Base-by-base conservation (phyloP, 2,329 filamentous ascomycete species). In the Myotisia sp. region DNA sequence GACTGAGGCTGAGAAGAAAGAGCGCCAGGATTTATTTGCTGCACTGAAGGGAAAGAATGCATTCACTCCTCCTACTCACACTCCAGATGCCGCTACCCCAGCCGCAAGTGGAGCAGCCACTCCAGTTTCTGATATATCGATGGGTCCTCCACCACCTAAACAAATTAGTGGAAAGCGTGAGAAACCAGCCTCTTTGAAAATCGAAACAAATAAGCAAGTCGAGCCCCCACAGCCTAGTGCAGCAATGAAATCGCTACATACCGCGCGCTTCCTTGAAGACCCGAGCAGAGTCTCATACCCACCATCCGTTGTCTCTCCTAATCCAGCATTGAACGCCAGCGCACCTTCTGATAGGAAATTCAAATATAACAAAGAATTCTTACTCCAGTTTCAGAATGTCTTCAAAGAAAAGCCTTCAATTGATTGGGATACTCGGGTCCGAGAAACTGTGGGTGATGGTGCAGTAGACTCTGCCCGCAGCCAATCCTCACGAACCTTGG, bases 341-440 rank as follows among this genome's bases (percentile, higher is more conserved):
- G 79, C 79, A 10, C 79, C 83, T 18, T 68, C 73, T 21, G 82
- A 62, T 38, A 58, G 79, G 58, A 87, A 86, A 63, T 92, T 92
- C 66, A 86, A 92, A 57, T 98, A 98, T 59, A 85, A 95, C 61
- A 82, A 86, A 50, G 78, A 79, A 48, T 98, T 98, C 67, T 65
- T 98, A 61, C 69, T 98, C 19, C 90, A 98, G 54, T 98, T 98
- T 69, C 83, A 94, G 63, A 74, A 74, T 48, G 84, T 93, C 13
- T 98, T 94, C 63, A 92, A 84, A 42, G 90, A 98, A 66, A 92
- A 94, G 63, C 90, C 90, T 9, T 92, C 85, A 1, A 60, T 86
- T 27, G 87, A 95, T 52, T 98, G 93, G 74, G 81, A 92, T 52
- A 70, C 78, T 44, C 86, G 90, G 51, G 76, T 98, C 41, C 70